phyloP scores from a whole-genome alignment of 2,329 filamentous ascomycete genomes.

The Didymella arachidicola region DNA sequence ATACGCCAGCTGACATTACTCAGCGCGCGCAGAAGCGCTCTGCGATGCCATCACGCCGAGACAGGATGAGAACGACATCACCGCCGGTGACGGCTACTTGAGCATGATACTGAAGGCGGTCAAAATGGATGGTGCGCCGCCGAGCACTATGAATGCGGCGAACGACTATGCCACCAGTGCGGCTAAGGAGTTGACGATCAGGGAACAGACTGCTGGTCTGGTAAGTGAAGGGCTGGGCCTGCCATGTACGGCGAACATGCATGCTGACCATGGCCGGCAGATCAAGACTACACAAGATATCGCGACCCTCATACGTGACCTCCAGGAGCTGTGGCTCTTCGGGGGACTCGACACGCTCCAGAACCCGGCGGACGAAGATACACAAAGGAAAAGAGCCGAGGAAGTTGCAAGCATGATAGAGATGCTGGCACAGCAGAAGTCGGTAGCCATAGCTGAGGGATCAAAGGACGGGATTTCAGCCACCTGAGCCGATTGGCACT shows the following conservation, averaged over 20 bases:
- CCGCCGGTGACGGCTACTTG: constrained; percentile 51
- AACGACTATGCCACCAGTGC: constrained; percentile 64
- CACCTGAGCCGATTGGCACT: neutral
- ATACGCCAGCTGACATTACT: neutral
- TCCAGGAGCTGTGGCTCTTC: constrained; percentile 74
- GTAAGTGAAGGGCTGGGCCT: constrained; percentile 47
- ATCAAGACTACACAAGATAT: constrained; percentile 69
- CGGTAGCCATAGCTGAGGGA: constrained; percentile 1
- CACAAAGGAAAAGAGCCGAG: constrained; percentile 24
- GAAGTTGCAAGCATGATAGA: constrained; percentile 30
- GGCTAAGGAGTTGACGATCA: constrained; percentile 64
- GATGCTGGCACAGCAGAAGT: constrained; percentile 23
- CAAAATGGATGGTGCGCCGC: constrained; percentile 57
- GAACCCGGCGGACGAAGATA: constrained; percentile 38
- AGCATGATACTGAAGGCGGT: constrained; percentile 63
- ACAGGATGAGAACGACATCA: constrained; percentile 49
- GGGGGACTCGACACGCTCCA: constrained; percentile 67
- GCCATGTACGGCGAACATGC: neutral
- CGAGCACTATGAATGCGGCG: constrained; percentile 37
- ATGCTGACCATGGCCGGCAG: constrained; percentile 33
- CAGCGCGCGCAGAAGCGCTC: constrained; percentile 52
- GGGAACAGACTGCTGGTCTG: constrained; percentile 66
- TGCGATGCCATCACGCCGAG: constrained; percentile 54
- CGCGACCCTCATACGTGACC: constrained; percentile 64
- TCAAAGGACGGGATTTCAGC: neutral